phyloP scores from a whole-genome alignment of 352 stramenopile genomes.

The Pythium monospermum region DNA sequence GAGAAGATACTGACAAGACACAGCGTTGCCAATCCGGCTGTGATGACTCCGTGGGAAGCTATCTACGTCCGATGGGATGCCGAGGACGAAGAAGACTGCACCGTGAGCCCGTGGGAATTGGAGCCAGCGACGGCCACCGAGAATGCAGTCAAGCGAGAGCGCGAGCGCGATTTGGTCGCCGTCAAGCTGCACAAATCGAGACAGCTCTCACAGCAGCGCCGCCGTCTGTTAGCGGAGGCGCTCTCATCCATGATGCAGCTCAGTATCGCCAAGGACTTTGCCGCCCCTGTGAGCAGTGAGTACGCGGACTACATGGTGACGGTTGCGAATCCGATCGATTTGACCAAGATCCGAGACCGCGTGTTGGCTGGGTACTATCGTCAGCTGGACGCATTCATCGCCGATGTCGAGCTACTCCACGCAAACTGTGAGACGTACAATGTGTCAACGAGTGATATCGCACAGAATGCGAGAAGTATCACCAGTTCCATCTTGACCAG shows the following conservation, averaged over 20 bases:
- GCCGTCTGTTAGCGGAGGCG: slow-evolving; percentile 42
- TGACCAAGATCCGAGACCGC: slow-evolving; percentile 72
- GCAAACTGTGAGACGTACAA: slow-evolving; percentile 87
- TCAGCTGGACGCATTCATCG: slow-evolving; percentile 76
- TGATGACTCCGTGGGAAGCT: slow-evolving; percentile 71
- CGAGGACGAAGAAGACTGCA: slow-evolving; percentile 55
- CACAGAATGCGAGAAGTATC: slow-evolving; percentile 77
- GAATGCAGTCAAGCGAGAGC: slow-evolving; percentile 36
- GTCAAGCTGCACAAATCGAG: slow-evolving; percentile 45
- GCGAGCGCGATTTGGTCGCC: slow-evolving; percentile 30
- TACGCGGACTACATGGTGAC: slow-evolving; percentile 82
- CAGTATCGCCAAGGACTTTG: slow-evolving; percentile 72
- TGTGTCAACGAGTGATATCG: slow-evolving; percentile 69
- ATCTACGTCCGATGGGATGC: slow-evolving; percentile 70
- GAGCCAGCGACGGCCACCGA: slow-evolving; percentile 35
- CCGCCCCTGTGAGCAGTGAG: slow-evolving; percentile 64
- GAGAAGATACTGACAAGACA: slow-evolving; percentile 23
- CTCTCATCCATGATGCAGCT: slow-evolving; percentile 61
- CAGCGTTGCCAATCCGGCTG: slow-evolving; percentile 10
- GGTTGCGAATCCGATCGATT: slow-evolving; percentile 80
- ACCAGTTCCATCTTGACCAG: slow-evolving; percentile 49
- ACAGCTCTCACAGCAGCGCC: slow-evolving; percentile 42
- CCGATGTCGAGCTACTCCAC: slow-evolving; percentile 67
- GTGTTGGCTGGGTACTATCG: slow-evolving; percentile 71
- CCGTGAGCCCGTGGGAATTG: slow-evolving; percentile 78